These are phyloP conservation scores for Pythium utonaiense DNA, from an alignment of 352 stramenopile species.

Conservation along the genomic window DNA sequence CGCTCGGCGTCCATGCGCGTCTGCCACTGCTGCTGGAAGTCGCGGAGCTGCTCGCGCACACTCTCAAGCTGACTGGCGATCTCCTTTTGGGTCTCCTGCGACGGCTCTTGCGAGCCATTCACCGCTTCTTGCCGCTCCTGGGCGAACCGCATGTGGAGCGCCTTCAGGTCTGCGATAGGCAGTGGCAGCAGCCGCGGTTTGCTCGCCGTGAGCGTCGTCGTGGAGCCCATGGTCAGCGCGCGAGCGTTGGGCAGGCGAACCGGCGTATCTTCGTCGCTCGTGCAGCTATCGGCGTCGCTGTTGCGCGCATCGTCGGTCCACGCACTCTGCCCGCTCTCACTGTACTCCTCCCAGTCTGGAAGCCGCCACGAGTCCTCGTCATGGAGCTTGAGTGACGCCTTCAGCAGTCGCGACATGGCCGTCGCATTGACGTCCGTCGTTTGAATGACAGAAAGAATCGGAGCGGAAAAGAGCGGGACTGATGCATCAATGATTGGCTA, in stretches of 20 bases:
- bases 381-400: conserved; percentile 12
- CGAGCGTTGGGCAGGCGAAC: neutral
- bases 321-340: conserved; percentile 29
- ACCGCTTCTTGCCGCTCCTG: conserved; percentile 27
- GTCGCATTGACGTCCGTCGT: neutral
- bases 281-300: conserved; percentile 12
- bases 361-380: conserved; percentile 38
- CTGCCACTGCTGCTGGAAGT: conserved; percentile 46
- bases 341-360: conserved; percentile 56
- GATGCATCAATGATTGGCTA: conserved; percentile 1
- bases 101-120: neutral
- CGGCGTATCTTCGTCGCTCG: conserved; percentile 1
- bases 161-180: conserved; percentile 19
- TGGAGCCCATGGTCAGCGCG: conserved; percentile 5
- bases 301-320: conserved; percentile 14
- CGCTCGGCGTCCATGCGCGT: neutral
- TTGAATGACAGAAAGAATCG: conserved; percentile 4
- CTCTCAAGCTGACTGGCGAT: conserved; percentile 38
- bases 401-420: neutral
- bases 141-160: conserved; percentile 32
- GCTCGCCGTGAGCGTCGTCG: conserved; percentile 18
- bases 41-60: conserved; percentile 39
- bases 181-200: conserved; percentile 4
- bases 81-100: conserved; percentile 18
- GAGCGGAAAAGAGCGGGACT: conserved; percentile 13